Conservation (phyloP, 2,329 filamentous ascomycete genomes). For the Monilinia laxa region DNA sequence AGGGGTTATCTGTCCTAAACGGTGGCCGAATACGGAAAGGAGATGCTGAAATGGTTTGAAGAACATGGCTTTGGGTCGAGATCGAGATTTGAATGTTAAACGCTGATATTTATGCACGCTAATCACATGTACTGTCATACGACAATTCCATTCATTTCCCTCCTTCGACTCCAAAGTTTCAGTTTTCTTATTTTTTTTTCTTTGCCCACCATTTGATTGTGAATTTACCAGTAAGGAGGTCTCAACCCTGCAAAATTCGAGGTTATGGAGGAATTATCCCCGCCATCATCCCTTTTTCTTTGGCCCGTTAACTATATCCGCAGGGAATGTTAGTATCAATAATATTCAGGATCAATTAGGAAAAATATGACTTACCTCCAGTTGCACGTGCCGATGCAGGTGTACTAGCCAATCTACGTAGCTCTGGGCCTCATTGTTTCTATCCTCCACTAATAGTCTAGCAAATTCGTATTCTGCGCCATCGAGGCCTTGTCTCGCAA, state of each 20-base stretch:
- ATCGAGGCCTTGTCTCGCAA: slow-evolving; percentile 89
- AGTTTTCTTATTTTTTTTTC: slow-evolving; percentile 3
- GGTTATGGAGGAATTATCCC: slow-evolving; percentile 47
- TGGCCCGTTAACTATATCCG: slow-evolving; percentile 62
- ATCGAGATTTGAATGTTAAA: slow-evolving; percentile 10
- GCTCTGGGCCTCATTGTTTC: slow-evolving; percentile 95
- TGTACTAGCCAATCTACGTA: slow-evolving; percentile 99
- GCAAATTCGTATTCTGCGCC: slow-evolving; percentile 97
- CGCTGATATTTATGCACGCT: slow-evolving; percentile 12
- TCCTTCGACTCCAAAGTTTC: neutral
- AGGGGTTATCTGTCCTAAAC: neutral
- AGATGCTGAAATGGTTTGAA: neutral
- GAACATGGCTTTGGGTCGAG: neutral
- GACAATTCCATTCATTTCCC: neutral
- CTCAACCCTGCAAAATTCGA: slow-evolving; percentile 59
- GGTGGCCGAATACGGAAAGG: neutral
- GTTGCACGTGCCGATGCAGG: slow-evolving; percentile 86
- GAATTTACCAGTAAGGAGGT: slow-evolving; percentile 57
- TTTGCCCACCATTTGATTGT: neutral
- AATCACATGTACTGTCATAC: slow-evolving; percentile 9
- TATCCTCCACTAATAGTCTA: slow-evolving; percentile 83
- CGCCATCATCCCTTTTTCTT: slow-evolving; percentile 65
- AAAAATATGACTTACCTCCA: slow-evolving; percentile 62
- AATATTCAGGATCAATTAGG: neutral
- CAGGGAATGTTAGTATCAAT: slow-evolving; percentile 19